Percentiles rank a stretch among this genome's conserved stretches.
phyloP scores from a whole-genome alignment of 805 yeast species.

The Candida namnaoensis region DNA sequence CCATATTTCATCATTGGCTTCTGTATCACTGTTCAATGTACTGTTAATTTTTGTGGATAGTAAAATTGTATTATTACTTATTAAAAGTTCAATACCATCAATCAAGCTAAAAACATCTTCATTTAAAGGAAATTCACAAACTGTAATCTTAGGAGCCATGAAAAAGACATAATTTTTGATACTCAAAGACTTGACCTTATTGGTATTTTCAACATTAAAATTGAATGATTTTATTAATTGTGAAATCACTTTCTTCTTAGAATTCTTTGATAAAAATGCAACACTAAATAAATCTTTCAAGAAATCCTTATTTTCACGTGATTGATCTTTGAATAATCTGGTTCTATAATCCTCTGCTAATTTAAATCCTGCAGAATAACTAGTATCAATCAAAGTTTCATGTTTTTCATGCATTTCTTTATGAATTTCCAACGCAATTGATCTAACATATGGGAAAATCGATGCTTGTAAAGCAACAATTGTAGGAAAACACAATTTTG shows the following conservation, averaged over 20 bases:
- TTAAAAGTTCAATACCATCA: constrained; percentile 27
- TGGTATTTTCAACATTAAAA: constrained; percentile 17
- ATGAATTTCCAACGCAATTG: constrained; percentile 45
- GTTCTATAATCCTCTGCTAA: constrained; percentile 39
- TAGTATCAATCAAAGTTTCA: constrained; percentile 62
- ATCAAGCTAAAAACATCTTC: constrained; percentile 46
- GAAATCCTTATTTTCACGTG: constrained; percentile 21
- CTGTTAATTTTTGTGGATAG: no score
- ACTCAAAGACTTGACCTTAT: constrained; percentile 6
- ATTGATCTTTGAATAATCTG: constrained; percentile 15
- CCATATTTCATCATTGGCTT: background rate
- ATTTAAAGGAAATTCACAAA: constrained; percentile 27
- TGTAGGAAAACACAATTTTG: constrained; percentile 60
- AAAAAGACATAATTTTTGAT: constrained; percentile 23
- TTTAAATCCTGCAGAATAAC: constrained; percentile 55
- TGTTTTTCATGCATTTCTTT: constrained; percentile 50
- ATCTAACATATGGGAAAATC: constrained; percentile 28
- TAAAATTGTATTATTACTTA: constrained; percentile 2
- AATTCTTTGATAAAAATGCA: constrained; percentile 27
- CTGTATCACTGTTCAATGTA: no score
- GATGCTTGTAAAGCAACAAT: constrained; percentile 64
- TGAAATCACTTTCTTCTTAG: constrained; percentile 32
- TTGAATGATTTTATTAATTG: constrained; percentile 23
- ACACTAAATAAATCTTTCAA: constrained; percentile 33
- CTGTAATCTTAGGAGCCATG: constrained; percentile 29